Evolutionary conservation across 1,284 basidiomycete species (phyloP), one percentile per base, ranked within the genome.

Genomic region (Ganoderma multipileum): DNA sequence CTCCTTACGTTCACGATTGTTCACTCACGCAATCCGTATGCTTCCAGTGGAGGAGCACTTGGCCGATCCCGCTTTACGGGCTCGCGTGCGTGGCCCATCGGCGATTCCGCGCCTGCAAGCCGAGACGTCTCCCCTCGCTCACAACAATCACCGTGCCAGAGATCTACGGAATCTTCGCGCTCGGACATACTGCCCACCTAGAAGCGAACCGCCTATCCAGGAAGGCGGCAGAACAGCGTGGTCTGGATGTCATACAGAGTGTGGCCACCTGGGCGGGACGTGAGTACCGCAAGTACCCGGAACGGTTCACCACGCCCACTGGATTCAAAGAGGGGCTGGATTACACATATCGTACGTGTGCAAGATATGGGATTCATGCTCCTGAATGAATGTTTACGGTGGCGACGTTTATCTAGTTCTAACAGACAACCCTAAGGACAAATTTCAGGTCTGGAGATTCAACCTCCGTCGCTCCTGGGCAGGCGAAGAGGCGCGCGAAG

Each of bases 1-100:
- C 47, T 50, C 4, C 38, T 14, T 23, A 18, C 2, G 23, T 38
- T 26, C 38, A 20, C 14, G 4, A 4, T 18, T 28, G 11, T 14
- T 55, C 3, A 23, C 38, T 39, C 11, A 59, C 36, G 0, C 12
- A 26, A 2, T 2, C 23, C 4, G 9, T 30, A 18, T 55, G 20
- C 8, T 7, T 23, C n/a, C 26, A 66, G 60, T 54, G 61, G 39
- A 47, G 16, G 52, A 61, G 65, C 18, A 36, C 54, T 23, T 62
- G 65, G 65, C 60, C 65, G 7, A 23, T 66, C 39, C 65, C 65
- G 3, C 20, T 62, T 6, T 66, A 66, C 30, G 60, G 23, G 12
- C 39, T 66, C 28, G 60, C 65, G 8, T 62, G n/a, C 39, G 16
- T 62, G 14, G 23, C 61, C 7, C 65, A 66, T n/a, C 16, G 26